phyloP scores from a whole-genome alignment of 768 basidiomycete genomes.

The Auriscalpium vulgare region DNA sequence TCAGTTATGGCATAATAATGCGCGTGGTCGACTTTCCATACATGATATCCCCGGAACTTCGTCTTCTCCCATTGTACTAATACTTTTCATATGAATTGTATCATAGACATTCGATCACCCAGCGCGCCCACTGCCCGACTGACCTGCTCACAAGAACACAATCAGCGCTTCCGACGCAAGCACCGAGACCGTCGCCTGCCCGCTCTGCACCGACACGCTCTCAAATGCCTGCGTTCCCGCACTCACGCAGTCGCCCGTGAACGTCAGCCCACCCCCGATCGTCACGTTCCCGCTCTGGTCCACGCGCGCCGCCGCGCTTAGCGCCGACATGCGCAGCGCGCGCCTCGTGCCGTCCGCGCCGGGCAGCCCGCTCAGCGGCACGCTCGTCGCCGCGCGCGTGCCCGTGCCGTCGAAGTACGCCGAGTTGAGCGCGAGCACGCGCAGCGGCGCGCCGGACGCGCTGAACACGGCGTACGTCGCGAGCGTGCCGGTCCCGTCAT shows the following conservation, averaged over 20 bases:
- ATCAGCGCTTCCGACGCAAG: slow-evolving; percentile 31
- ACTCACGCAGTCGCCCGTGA: slow-evolving; percentile 19
- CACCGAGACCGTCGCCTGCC: slow-evolving; percentile 21
- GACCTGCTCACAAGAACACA: slow-evolving; percentile 20
- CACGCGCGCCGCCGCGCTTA: slow-evolving; percentile 24
- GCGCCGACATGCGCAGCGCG: slow-evolving; percentile 28
- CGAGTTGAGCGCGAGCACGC: slow-evolving; percentile 29
- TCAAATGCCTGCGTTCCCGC: slow-evolving; percentile 23
- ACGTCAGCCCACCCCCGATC: slow-evolving; percentile 27
- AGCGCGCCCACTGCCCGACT: too few relatives aligned
- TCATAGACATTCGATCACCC: too few relatives aligned
- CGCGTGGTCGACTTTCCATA: too few relatives aligned
- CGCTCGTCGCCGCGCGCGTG: slow-evolving; percentile 22
- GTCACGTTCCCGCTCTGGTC: slow-evolving; percentile 26
- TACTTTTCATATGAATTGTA: too few relatives aligned
- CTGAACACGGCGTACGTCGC: slow-evolving; percentile 26
- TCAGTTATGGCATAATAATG: too few relatives aligned
- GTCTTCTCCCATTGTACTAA: too few relatives aligned
- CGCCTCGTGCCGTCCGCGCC: slow-evolving; percentile 15
- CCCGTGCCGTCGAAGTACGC: slow-evolving; percentile 27
- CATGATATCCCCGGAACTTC: too few relatives aligned
- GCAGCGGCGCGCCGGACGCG: slow-evolving; percentile 17
- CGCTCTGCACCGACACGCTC: slow-evolving; percentile 17
- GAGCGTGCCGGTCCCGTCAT: slow-evolving; percentile 24
- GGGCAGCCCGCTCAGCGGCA: slow-evolving; percentile 23